Conservation (phyloP, 305 asterid genomes). For the Fraxinus paxiana region DNA sequence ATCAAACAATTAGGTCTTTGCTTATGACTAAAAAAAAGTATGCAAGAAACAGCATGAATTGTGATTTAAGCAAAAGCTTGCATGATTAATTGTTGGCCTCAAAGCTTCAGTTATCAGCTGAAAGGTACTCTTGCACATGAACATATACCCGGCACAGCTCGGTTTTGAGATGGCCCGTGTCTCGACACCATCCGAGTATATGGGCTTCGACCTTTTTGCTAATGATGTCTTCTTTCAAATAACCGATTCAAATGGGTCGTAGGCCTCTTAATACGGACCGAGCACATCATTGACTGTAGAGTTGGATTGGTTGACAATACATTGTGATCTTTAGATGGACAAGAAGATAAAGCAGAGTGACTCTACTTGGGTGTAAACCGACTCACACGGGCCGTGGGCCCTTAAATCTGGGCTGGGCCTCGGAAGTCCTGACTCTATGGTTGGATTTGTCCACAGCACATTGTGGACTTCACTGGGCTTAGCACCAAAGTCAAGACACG, state of each 20-base stretch:
- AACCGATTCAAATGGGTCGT: not conserved
- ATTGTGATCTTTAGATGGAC: not conserved
- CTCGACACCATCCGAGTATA: not conserved
- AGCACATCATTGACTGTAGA: not conserved
- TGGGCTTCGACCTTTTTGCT: not conserved
- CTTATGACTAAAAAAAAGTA: slow-evolving; percentile 20
- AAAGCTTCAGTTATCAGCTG: not conserved
- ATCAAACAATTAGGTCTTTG: slow-evolving; percentile 21
- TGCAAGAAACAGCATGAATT: slow-evolving; percentile 19
- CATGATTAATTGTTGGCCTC: slow-evolving; percentile 10
- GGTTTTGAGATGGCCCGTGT: not conserved
- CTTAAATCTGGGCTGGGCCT: not conserved
- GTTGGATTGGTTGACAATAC: not conserved
- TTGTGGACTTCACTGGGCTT: not conserved
- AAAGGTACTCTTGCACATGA: not conserved
- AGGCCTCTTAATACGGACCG: not conserved
- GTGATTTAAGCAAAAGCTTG: slow-evolving; percentile 23
- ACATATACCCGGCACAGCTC: not conserved
- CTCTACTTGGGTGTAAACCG: not conserved
- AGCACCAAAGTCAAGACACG: no score
- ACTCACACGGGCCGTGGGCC: not conserved
- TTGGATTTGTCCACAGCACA: not conserved
- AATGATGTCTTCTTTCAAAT: not conserved
- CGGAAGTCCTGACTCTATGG: not conserved
- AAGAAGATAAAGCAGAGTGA: not conserved